phyloP scores from a whole-genome alignment of 2,329 filamentous ascomycete genomes.

The Calonectria leucothoes region DNA sequence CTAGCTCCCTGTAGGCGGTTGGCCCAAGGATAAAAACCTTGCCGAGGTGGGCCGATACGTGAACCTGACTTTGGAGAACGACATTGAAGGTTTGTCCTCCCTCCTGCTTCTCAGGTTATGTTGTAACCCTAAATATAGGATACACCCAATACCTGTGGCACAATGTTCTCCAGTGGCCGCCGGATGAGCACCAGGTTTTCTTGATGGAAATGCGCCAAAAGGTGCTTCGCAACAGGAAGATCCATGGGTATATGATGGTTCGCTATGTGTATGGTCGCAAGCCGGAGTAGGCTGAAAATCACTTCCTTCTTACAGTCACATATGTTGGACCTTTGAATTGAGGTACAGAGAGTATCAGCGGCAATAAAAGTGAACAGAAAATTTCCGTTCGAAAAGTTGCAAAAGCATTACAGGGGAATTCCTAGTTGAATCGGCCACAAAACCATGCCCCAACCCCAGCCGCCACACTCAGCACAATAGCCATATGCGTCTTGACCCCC shows the following conservation, averaged over 20 bases:
- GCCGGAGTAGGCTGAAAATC: not conserved
- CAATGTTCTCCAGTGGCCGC: constrained; percentile 4
- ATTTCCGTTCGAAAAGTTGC: no score
- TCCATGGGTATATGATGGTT: constrained; percentile 22
- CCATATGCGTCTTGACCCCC: not conserved
- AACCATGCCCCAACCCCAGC: constrained; percentile 12
- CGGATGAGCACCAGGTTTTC: constrained; percentile 22
- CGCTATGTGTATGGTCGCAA: constrained; percentile 16
- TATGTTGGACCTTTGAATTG: no score
- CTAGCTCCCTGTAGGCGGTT: constrained; percentile 11
- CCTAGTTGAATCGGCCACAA: not conserved
- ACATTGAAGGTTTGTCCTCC: constrained; percentile 1
- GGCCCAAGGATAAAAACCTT: constrained; percentile 21
- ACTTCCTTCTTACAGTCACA: no score
- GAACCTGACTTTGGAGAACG: constrained; percentile 18
- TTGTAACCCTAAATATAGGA: not conserved
- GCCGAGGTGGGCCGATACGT: constrained; percentile 13
- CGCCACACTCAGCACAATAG: not conserved
- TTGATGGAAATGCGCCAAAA: constrained; percentile 17
- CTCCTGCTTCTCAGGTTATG: no score
- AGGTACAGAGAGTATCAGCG: no score
- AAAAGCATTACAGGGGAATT: not conserved
- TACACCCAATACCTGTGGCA: constrained; percentile 25
- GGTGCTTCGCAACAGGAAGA: constrained; percentile 2
- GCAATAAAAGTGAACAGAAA: not conserved